Percentiles rank a stretch among this genome's conserved stretches.
Evolutionary conservation across 2,329 filamentous ascomycete species (phyloP).

Genomic region (Pseudogymnoascus sp.): DNA sequence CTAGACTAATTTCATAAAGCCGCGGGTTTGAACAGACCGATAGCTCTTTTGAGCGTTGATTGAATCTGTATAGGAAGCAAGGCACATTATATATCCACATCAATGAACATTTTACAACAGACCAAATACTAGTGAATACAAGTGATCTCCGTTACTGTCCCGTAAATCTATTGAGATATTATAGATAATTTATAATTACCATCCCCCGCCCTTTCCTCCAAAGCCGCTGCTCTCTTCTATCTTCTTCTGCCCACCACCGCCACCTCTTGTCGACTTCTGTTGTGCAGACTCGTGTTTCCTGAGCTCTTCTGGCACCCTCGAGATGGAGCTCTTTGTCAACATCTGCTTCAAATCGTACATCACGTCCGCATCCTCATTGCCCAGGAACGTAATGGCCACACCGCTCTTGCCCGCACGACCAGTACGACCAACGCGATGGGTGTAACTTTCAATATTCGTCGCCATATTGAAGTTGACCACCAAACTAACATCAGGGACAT

Average conservation of each 20-base stretch:
- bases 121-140: not conserved
- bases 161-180: slow-evolving; percentile 2
- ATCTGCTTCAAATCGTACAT: slow-evolving; percentile 96
- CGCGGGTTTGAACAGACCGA: slow-evolving; percentile 10
- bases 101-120: not conserved
- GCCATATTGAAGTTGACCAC: slow-evolving; percentile 99
- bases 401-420: slow-evolving; percentile 95
- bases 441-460: slow-evolving; percentile 84
- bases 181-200: slow-evolving; percentile 14
- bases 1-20: slow-evolving; percentile 10
- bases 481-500: slow-evolving; percentile 85
- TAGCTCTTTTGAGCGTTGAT: slow-evolving; percentile 8
- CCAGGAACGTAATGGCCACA: slow-evolving; percentile 92
- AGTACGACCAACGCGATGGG: slow-evolving; percentile 91
- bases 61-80: slow-evolving; percentile 11
- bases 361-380: slow-evolving; percentile 79
- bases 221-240: slow-evolving; percentile 32
- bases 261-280: slow-evolving; percentile 54
- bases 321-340: slow-evolving; percentile 81
- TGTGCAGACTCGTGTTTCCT: slow-evolving; percentile 86
- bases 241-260: slow-evolving; percentile 36
- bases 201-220: slow-evolving; percentile 30
- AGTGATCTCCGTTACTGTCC: not conserved
- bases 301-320: slow-evolving; percentile 83
- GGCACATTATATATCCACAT: slow-evolving; percentile 8